phyloP scores from a whole-genome alignment of 805 yeast species.

The Saturnispora ahearnii region DNA sequence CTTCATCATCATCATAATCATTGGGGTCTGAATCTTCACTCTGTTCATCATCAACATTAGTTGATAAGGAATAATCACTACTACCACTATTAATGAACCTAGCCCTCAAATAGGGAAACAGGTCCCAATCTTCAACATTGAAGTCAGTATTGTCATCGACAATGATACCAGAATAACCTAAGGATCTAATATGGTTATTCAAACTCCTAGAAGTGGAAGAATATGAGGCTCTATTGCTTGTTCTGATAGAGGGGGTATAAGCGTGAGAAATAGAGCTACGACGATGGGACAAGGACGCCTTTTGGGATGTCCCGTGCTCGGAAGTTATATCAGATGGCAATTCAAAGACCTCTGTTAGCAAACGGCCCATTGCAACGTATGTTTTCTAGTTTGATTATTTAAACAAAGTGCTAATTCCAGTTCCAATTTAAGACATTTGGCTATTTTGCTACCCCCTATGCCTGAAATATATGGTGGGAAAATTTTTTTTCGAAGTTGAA shows the following conservation, averaged over 20 bases:
- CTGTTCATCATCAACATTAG: background rate
- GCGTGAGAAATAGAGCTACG: conserved; percentile 1
- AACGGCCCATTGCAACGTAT: conserved; percentile 4
- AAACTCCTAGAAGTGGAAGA: background rate
- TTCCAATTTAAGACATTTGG: background rate
- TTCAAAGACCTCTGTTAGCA: conserved; percentile 7
- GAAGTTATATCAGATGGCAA: background rate
- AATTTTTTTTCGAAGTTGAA: background rate
- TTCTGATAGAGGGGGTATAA: background rate
- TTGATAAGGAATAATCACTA: background rate
- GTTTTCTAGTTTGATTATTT: background rate
- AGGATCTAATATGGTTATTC: background rate
- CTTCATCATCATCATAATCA: background rate
- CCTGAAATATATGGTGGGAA: background rate
- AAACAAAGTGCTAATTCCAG: background rate
- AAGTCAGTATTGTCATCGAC: background rate
- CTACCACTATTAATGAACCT: background rate
- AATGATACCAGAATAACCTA: background rate
- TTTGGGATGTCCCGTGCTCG: background rate
- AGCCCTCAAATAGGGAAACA: background rate
- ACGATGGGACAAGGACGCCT: background rate
- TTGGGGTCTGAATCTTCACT: background rate
- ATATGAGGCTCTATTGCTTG: background rate
- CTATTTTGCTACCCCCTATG: background rate
- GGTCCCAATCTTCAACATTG: conserved; percentile 1